Evolutionary conservation across 192 early-diverging fungal species (phyloP), one percentile per base, ranked within the genome.

Genomic region (Linnemannia elongata): DNA sequence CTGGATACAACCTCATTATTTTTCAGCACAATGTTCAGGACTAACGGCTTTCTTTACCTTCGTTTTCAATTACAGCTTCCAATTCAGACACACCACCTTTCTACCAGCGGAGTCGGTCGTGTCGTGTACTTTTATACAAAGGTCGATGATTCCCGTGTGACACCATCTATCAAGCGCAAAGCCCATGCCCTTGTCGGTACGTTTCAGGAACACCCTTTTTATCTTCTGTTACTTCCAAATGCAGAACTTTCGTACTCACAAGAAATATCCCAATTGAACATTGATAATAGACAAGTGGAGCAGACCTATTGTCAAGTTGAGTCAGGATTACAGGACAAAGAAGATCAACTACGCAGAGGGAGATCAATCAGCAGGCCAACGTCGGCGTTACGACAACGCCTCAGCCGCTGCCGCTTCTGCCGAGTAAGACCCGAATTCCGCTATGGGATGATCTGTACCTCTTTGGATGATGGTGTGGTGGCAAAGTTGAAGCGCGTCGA

Each of bases 121-220:
- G 94, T 98, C 41, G 90, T 98, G 41, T 92, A 93, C 85, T 98
- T 98, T 87, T 97, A 97, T 89, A 94, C 95, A 79, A 97, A 97
- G 80, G 97, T 95, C 38, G 93, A 94, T 81, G 85, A 87, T n/a
- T 87, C 85, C 17, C 90, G 96, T 41, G 93, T 96, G n/a, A 90
- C 93, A 33, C 91, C 94, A 20, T 76, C 73, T 35, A 93, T 96
- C 69, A 92, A 94, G 69, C 93, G 95, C 68, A 89, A 89, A 39
- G 96, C 96, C n/a, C 92, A 95, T 78, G 92, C 95, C 52, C 93
- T 98, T 69, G 91, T 95, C 57, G 94, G 93, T 78, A 94, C 92
- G 77, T 15, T 45, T 38, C 33, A n/a, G 12, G 30, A 45, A 24
- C 39, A 22, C 5, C 55, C 49, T 18, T 20, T 15, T 66, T 0